These are phyloP conservation scores for Chloris gayana DNA, from an alignment of 176 grass and related monocot genomes.

Conservation along the genomic window DNA sequence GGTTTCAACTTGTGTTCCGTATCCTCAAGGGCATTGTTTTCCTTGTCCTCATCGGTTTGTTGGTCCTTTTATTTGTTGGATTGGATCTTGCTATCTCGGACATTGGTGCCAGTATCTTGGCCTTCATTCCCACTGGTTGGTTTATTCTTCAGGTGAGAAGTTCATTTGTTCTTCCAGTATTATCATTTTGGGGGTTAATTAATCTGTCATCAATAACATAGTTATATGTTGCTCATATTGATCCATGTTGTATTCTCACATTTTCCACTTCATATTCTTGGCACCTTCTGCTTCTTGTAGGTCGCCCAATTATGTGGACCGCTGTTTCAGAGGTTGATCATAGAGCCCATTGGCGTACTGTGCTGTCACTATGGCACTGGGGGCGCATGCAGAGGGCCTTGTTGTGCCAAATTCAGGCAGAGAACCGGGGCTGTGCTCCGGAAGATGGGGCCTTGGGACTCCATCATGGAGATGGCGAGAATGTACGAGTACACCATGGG, in stretches of 20 bases:
- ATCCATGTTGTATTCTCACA: neutral
- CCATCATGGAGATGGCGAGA: constrained; percentile 65
- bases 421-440: constrained; percentile 39
- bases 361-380: constrained; percentile 39
- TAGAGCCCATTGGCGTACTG: constrained; percentile 26
- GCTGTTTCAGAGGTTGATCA: constrained; percentile 34
- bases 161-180: neutral
- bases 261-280: neutral
- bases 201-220: neutral
- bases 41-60: constrained; percentile 39
- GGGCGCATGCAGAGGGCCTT: constrained; percentile 39
- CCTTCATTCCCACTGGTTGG: constrained; percentile 79
- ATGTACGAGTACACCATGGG: constrained; percentile 77
- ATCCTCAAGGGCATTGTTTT: constrained; percentile 61
- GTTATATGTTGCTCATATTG: neutral
- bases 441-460: constrained; percentile 63
- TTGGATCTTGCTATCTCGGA: constrained; percentile 45
- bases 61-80: constrained; percentile 47
- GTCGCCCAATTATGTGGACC: constrained; percentile 42
- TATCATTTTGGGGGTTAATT: neutral
- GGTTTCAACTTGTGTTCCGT: constrained; percentile 66
- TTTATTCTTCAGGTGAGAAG: constrained; percentile 66
- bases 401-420: constrained; percentile 58
- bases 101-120: constrained; percentile 57
- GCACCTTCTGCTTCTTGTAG: constrained; percentile 26